Evolutionary conservation across 2,329 filamentous ascomycete genomes (phyloP), one percentile per base, ranked within the genome.

Genomic region (Dichotomopilus funicola): DNA sequence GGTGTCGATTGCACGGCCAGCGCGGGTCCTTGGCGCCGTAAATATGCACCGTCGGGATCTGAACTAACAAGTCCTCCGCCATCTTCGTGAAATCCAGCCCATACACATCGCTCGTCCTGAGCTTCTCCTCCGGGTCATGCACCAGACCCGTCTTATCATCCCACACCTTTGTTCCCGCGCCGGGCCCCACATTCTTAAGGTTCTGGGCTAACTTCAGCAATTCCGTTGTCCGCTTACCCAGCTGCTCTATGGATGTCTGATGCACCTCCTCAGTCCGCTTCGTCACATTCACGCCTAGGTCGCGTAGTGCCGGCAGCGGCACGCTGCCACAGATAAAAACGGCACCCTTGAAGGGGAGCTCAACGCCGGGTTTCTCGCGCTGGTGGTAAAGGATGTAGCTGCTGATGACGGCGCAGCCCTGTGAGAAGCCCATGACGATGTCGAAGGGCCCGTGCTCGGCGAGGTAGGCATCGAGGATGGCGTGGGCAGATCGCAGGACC

Each of bases 311-410:
- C 5, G 59, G 56, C 35, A 75, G 64, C 9, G 72, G 67, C 41
- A 75, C 45, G 7, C 67, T 67, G 37, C 73, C 73, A 57, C 71
- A 71, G 42, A 75, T 63, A 60, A 75, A 75, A 36, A 74, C 61
- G 50, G 69, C 73, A 5, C 70, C 71, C 31, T 63, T 63, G 61
- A 75, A 74, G 1, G 71, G 70, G 7, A 68, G 61, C 5, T 64
- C 62, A 3, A 61, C 54, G 7, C 62, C 57, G n/a, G 65, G 61
- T 9, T 62, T 59, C 56, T 71, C 70, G 58, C 65, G 68, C 51
- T 67, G 65, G 36, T 70, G 69, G 61, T 71, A 70, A 27, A 75
- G 60, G 12, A 76, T 64, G 59, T 71, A 75, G 64, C 67, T 73
- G 31, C 67, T 66, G 27, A 72, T 63, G 2, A 75, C 62, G 5